Conservation (phyloP, 169 alveolate genomes). For the Plasmodium billcollinsi region DNA sequence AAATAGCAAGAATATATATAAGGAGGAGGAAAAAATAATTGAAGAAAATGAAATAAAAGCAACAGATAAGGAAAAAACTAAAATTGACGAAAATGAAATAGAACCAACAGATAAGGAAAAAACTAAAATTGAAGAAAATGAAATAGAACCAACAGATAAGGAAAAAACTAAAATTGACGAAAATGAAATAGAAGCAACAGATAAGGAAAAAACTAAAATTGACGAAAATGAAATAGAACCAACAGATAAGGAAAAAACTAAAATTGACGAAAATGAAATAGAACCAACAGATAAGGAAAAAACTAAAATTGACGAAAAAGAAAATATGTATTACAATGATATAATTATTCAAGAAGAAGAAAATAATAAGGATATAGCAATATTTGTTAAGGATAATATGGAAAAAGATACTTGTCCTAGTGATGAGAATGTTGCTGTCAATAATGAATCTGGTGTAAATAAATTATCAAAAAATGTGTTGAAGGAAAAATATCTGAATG, state of each 20-base stretch:
- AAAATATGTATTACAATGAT: not conserved
- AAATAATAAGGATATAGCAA: not conserved
- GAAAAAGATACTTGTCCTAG: not conserved
- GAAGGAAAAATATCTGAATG: constrained; percentile 1
- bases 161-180: not conserved
- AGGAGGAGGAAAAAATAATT: not conserved
- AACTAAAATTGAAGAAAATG: not conserved
- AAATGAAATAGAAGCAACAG: not conserved
- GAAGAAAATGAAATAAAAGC: not conserved
- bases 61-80: not conserved
- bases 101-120: not conserved
- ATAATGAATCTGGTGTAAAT: not conserved
- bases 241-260: not conserved
- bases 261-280: not conserved
- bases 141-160: not conserved
- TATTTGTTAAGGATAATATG: not conserved
- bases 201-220: not conserved
- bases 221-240: not conserved
- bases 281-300: not conserved
- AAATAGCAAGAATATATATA: not conserved
- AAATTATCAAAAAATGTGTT: not conserved
- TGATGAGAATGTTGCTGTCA: not conserved
- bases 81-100: not conserved
- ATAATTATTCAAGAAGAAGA: not conserved
- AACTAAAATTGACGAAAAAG: not conserved